phyloP scores from a whole-genome alignment of 2,329 filamentous ascomycete species.

The Xylariaceae sp. region DNA sequence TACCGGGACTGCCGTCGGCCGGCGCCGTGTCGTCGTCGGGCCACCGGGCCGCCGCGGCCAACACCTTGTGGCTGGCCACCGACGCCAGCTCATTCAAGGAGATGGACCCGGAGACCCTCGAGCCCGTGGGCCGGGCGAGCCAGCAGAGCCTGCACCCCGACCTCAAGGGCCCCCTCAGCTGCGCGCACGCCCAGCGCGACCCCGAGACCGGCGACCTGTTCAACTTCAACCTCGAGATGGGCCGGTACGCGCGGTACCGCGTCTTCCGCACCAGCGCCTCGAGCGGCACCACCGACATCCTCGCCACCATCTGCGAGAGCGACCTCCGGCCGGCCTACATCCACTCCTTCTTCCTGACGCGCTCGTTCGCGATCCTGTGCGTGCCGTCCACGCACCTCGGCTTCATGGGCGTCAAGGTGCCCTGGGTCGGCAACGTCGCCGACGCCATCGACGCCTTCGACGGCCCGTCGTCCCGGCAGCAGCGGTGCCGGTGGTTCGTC shows the following conservation, averaged over 20 bases:
- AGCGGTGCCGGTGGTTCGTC: conserved; percentile 62
- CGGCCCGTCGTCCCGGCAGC: conserved; percentile 32
- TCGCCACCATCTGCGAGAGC: conserved; percentile 54
- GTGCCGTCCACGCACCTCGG: conserved; percentile 59
- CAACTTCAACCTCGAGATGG: conserved; percentile 73
- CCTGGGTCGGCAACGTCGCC: conserved; percentile 59
- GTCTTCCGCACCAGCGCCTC: conserved; percentile 58
- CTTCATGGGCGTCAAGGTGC: conserved; percentile 49
- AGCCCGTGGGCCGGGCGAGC: conserved; percentile 57
- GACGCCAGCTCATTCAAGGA: conserved; percentile 51
- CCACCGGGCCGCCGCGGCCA: conserved; percentile 24
- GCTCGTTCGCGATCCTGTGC: conserved; percentile 64
- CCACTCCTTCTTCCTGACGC: conserved; percentile 73
- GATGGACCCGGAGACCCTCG: conserved; percentile 62
- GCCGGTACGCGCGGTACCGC: conserved; percentile 51
- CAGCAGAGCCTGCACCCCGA: conserved; percentile 59
- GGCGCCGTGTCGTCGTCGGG: no score
- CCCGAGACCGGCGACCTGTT: conserved; percentile 66
- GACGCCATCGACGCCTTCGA: conserved; percentile 62
- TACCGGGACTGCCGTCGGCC: conserved; percentile 45
- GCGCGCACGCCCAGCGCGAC: conserved; percentile 65
- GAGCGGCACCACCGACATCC: conserved; percentile 59
- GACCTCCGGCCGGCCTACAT: conserved; percentile 59
- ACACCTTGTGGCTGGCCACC: conserved; percentile 45
- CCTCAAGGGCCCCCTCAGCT: conserved; percentile 59